Conservation (phyloP, 176 grass and related monocot species). For the Cymbopogon citratus region DNA sequence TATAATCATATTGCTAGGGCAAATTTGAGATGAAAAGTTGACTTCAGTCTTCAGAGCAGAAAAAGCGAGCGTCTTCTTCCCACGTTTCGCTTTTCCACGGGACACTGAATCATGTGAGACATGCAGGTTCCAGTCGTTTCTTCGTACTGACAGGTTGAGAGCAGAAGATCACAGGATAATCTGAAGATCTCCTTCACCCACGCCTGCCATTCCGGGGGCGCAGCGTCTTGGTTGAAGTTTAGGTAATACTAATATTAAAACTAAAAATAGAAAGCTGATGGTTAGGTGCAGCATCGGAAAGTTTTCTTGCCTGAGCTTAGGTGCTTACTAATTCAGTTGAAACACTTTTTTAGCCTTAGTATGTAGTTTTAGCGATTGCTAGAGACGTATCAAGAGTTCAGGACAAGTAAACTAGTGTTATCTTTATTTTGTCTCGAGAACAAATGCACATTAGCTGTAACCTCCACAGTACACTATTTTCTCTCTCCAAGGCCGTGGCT, state of each 20-base stretch:
- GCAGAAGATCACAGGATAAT: not conserved
- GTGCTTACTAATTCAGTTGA: not conserved
- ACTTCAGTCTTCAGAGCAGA: no score
- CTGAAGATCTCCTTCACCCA: not conserved
- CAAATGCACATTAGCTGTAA: no score
- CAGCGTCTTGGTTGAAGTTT: not conserved
- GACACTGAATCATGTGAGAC: conserved; percentile 22
- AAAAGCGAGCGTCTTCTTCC: not conserved
- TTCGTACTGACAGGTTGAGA: not conserved
- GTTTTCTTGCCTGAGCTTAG: not conserved
- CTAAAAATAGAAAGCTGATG: not conserved
- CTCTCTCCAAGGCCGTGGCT: no score
- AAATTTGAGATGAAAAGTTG: no score
- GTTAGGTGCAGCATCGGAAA: not conserved
- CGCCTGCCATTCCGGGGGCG: not conserved
- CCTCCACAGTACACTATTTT: no score
- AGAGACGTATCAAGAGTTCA: not conserved
- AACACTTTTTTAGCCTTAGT: not conserved
- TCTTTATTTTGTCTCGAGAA: no score
- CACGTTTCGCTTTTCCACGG: not conserved
- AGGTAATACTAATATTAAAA: not conserved
- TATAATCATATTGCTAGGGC: no score
- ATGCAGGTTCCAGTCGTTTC: not conserved
- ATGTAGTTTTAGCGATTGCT: not conserved
- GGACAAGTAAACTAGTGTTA: not conserved